Evolutionary conservation across 192 early-diverging fungal genomes (phyloP).

Genomic region (Podila verticillata): DNA sequence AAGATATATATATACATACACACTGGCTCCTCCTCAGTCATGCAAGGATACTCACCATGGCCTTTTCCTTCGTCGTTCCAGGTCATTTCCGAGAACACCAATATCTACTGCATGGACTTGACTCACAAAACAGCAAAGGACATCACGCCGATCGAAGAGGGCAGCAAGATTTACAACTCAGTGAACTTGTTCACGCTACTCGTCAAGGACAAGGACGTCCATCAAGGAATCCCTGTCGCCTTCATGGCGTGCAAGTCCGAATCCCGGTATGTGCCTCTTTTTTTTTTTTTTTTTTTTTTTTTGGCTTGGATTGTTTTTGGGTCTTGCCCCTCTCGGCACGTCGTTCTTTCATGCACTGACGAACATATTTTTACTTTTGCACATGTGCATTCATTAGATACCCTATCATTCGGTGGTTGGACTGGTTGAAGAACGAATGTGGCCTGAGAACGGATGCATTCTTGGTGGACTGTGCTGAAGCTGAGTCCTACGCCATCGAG

Average conservation of each 20-base stretch:
- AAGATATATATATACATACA: too few species aligned
- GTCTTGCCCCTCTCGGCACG: too few species aligned
- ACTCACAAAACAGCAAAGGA: constrained; percentile 7
- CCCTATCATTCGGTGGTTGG: neutral
- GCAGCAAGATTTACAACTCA: neutral
- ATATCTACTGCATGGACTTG: constrained; percentile 5
- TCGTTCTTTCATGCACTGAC: too few species aligned
- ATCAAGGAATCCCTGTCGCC: constrained; percentile 2
- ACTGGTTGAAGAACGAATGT: neutral
- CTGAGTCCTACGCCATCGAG: neutral
- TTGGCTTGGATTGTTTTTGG: too few species aligned
- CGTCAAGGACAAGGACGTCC: neutral
- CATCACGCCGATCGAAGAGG: too few species aligned
- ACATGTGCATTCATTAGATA: neutral
- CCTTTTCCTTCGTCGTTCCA: too few species aligned
- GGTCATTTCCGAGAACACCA: constrained; percentile 4
- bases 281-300: too few species aligned
- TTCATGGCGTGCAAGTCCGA: constrained; percentile 5
- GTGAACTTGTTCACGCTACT: constrained; percentile 1
- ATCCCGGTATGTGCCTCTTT: constrained; percentile 2
- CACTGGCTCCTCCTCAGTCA: too few species aligned
- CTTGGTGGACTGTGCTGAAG: constrained; percentile 1
- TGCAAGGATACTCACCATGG: too few species aligned
- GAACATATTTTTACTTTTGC: too few species aligned
- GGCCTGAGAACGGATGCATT: constrained; percentile 5